Evolutionary conservation across 164 flowering plant species (phyloP).

Genomic region (Magnolia kwangsiensis): DNA sequence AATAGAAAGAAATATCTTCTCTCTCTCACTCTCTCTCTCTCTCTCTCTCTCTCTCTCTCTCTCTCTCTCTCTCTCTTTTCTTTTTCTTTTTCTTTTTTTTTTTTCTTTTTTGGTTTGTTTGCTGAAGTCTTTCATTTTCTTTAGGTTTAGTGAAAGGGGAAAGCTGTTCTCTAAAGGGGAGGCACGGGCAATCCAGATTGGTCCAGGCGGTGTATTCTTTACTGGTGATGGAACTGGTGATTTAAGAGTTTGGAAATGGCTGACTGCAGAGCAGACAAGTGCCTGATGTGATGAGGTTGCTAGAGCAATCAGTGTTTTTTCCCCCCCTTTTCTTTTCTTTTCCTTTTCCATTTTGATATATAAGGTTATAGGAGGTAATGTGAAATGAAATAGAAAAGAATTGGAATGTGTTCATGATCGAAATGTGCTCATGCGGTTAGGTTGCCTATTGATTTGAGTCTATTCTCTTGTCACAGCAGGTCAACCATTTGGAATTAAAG

Average conservation of each 20-base stretch:
- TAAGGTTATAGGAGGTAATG: not conserved
- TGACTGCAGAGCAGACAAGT: not conserved
- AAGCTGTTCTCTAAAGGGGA: constrained; percentile 68
- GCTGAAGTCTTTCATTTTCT: constrained; percentile 8
- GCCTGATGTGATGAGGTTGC: not conserved
- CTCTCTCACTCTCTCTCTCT: not conserved
- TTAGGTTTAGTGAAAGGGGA: constrained; percentile 74
- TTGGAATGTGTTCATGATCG: not conserved
- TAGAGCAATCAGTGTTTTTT: not conserved
- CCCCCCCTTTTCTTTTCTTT: not conserved
- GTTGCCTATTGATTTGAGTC: not conserved
- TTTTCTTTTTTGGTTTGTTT: constrained; percentile 9
- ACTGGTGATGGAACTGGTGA: constrained; percentile 88
- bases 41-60: not conserved
- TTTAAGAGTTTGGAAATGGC: constrained; percentile 75
- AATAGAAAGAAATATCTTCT: not conserved
- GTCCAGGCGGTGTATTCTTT: constrained; percentile 77
- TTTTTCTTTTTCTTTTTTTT: too few relatives aligned
- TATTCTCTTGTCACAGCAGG: not conserved
- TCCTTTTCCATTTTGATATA: not conserved
- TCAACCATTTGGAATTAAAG: not conserved
- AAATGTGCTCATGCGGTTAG: not conserved
- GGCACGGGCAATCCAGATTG: constrained; percentile 63
- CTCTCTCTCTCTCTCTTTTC: not conserved
- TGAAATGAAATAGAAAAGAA: not conserved